phyloP scores from a whole-genome alignment of 257 asterid species.

The Datura wrightii region DNA sequence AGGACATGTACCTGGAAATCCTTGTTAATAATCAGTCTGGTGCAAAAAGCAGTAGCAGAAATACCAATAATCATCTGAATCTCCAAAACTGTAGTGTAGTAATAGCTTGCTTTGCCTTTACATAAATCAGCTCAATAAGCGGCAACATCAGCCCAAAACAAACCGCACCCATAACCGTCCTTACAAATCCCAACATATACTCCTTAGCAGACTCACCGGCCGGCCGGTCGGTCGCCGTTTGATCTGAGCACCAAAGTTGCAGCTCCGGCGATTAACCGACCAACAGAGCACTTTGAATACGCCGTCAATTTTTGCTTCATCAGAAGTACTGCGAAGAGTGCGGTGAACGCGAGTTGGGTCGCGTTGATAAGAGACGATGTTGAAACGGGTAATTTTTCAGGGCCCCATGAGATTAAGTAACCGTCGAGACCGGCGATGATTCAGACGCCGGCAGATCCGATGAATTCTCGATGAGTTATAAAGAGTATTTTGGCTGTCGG shows the following conservation, averaged over 20 bases:
- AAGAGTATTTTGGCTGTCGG: neutral
- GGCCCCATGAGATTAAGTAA: constrained; percentile 1
- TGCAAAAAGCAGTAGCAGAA: constrained; percentile 40
- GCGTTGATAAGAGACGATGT: constrained; percentile 29
- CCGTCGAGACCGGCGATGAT: constrained; percentile 9
- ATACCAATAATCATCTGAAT: constrained; percentile 38
- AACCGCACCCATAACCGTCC: constrained; percentile 41
- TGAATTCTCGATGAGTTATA: no score
- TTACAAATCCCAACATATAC: constrained; percentile 38
- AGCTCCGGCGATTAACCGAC: constrained; percentile 27
- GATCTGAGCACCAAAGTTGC: constrained; percentile 18
- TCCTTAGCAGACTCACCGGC: constrained; percentile 26
- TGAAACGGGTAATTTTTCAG: constrained; percentile 31
- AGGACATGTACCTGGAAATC: constrained; percentile 24
- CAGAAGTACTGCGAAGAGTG: constrained; percentile 26
- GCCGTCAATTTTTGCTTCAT: constrained; percentile 33
- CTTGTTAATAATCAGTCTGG: constrained; percentile 36
- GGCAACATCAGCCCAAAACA: constrained; percentile 42
- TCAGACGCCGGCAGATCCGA: constrained; percentile 31
- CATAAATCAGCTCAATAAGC: constrained; percentile 35
- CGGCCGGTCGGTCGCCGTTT: constrained; percentile 23
- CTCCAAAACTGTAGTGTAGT: constrained; percentile 42
- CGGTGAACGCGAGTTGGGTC: constrained; percentile 33
- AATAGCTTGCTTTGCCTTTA: constrained; percentile 35
- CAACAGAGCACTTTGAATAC: constrained; percentile 22